Evolutionary conservation across 2,329 filamentous ascomycete genomes (phyloP).

Genomic region (Stachybotrys elegans): DNA sequence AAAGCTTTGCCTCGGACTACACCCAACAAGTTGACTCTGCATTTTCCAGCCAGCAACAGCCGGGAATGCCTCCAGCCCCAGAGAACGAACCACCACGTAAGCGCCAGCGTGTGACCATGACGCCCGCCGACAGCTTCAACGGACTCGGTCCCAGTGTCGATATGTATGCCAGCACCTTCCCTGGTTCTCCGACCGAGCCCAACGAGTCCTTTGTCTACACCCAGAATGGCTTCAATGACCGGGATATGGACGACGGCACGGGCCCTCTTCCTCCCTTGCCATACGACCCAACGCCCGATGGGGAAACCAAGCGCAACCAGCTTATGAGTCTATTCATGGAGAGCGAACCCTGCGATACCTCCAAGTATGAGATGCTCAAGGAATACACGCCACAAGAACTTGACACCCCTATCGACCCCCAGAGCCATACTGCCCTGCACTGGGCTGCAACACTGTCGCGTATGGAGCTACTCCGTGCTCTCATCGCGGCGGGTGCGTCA

Average conservation of each 20-base stretch:
- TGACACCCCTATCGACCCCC: conserved; percentile 86
- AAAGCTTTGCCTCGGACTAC: conserved; percentile 74
- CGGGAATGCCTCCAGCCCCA: conserved; percentile 28
- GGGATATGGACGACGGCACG: conserved; percentile 42
- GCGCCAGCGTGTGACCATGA: conserved; percentile 56
- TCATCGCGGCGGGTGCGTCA: conserved; percentile 80
- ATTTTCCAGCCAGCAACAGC: conserved; percentile 55
- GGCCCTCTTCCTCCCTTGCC: conserved; percentile 62
- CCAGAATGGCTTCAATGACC: conserved; percentile 40
- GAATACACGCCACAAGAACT: conserved; percentile 74
- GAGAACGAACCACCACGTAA: conserved; percentile 78
- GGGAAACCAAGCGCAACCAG: conserved; percentile 74
- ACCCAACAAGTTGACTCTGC: conserved; percentile 68
- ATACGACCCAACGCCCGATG: conserved; percentile 55
- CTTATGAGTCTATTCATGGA: conserved; percentile 82
- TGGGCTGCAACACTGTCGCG: conserved; percentile 94
- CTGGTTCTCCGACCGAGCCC: conserved; percentile 72
- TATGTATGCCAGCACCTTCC: conserved; percentile 42
- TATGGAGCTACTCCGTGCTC: conserved; percentile 71
- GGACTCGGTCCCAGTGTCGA: conserved; percentile 47
- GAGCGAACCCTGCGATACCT: conserved; percentile 61
- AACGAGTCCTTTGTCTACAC: conserved; percentile 74
- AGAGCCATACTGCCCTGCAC: conserved; percentile 84
- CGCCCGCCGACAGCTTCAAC: conserved; percentile 53
- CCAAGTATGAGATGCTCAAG: conserved; percentile 71